phyloP scores from a whole-genome alignment of 208 protist species.

The Naegleria fowleri region DNA sequence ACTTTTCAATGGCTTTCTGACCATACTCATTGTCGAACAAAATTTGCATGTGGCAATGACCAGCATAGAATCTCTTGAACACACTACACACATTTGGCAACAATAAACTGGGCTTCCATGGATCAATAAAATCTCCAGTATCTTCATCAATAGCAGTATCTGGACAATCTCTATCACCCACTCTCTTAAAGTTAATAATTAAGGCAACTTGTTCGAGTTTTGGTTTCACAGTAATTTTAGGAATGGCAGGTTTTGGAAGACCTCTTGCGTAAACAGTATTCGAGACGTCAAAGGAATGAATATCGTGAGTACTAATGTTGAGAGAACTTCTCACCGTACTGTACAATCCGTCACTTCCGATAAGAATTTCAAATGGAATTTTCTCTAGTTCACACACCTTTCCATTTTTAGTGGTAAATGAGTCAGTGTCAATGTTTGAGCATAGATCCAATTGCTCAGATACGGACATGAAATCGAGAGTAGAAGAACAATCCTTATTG shows the following conservation, averaged over 20 bases:
- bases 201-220: not conserved
- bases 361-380: not conserved
- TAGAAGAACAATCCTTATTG: not conserved
- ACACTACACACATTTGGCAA: not conserved
- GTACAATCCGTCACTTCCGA: not conserved
- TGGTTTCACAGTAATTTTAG: constrained; percentile 9
- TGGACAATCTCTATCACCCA: not conserved
- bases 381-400: not conserved
- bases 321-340: not conserved
- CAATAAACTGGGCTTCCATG: not conserved
- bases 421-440: not conserved
- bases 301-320: not conserved
- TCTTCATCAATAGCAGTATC: not conserved
- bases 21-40: not conserved
- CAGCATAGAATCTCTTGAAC: constrained; percentile 22
- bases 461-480: not conserved
- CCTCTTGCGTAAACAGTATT: not conserved
- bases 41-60: constrained; percentile 26
- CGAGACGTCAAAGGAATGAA: not conserved
- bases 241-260: not conserved
- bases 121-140: constrained; percentile 4
- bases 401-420: not conserved
- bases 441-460: not conserved
- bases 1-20: not conserved
- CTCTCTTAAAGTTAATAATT: not conserved